Base-by-base conservation (phyloP, 371 early-diverging fungal genomes). In the Syncephalastrum contaminatum region DNA sequence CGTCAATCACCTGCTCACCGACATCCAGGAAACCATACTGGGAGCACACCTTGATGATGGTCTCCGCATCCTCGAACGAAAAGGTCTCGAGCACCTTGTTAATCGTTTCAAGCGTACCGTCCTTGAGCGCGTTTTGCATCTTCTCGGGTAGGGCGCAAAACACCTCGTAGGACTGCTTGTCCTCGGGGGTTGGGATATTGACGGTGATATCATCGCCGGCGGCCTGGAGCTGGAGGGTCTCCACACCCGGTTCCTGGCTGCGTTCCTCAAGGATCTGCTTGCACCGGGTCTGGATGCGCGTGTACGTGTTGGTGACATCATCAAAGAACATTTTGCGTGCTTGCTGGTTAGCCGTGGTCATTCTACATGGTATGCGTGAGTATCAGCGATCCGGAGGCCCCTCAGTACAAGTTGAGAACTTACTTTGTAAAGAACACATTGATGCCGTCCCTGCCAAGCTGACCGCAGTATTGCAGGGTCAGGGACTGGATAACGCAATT, bases 351-450 rank as follows among this genome's bases (percentile, higher is more conserved):
- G 74, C 58, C 39, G 59, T 68, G 48, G 56, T 60, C 70, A 81
- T 82, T 55, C 81, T 76, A 56, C 42, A 19, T 2, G 43, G 10
- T 8, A 30, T 8, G 10, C 0, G 12, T 30, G 3, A 0, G 25
- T 25, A 25, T 30, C 12, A 10, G 40, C 36, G 22, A 40, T 13
- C 15, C 44, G 25, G 21, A 47, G 24, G 13, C 16, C 16, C 30
- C 12, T 36, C 15, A 24, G 1, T 49, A 3, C 20, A 5, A 2
- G 4, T 27, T 10, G 0, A n/a, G 1, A 14, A 0, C 67, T 62
- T 75, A 87, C 87, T 89, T 85, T 43, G 77, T 66, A 69, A 94
- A 94, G 65, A 96, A 96, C n/a, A 91, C 69, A n/a, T 72, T 72
- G 13, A 92, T 80, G 18, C 97, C 97, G 58, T 93, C 88, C 51